Conservation (phyloP, 768 basidiomycete species). For the Russula emetica region DNA sequence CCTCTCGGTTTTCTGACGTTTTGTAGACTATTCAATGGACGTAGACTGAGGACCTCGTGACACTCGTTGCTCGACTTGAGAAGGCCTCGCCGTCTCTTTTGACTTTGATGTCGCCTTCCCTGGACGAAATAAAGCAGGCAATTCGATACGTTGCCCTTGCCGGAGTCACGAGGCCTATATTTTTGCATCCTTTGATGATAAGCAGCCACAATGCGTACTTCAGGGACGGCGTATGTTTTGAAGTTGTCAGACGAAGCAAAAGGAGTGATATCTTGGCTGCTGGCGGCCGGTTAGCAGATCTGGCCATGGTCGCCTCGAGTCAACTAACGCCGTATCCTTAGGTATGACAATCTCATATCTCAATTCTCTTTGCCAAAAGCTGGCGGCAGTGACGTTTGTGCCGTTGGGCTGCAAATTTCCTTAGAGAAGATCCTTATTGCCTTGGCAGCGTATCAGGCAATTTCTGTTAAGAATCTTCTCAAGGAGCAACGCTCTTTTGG, state of each 20-base stretch:
- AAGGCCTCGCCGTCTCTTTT: conserved; percentile 54
- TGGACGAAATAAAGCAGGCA: conserved; percentile 61
- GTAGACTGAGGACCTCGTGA: conserved; percentile 63
- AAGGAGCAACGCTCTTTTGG: conserved; percentile 82
- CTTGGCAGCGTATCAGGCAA: conserved; percentile 64
- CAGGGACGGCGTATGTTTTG: conserved; percentile 70
- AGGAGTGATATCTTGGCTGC: conserved; percentile 67
- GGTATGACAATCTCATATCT: conserved; percentile 69
- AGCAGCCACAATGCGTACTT: conserved; percentile 60
- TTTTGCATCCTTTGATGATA: conserved; percentile 72
- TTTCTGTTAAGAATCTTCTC: conserved; percentile 60
- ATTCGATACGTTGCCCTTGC: conserved; percentile 55
- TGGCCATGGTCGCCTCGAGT: conserved; percentile 2
- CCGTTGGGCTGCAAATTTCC: conserved; percentile 70
- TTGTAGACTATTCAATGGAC: neutral
- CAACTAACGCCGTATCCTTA: conserved; percentile 31
- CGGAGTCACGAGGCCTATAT: conserved; percentile 59
- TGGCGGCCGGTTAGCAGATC: conserved; percentile 63
- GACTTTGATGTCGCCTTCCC: conserved; percentile 44
- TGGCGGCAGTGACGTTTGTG: conserved; percentile 53
- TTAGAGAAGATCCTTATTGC: conserved; percentile 71
- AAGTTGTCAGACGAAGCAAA: conserved; percentile 65
- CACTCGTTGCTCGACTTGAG: conserved; percentile 51
- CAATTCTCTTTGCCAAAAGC: conserved; percentile 55
- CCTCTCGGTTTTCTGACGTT: too few relatives aligned